Base-by-base conservation (phyloP, 1,284 basidiomycete species). In the Microbotryomycetes sp. region DNA sequence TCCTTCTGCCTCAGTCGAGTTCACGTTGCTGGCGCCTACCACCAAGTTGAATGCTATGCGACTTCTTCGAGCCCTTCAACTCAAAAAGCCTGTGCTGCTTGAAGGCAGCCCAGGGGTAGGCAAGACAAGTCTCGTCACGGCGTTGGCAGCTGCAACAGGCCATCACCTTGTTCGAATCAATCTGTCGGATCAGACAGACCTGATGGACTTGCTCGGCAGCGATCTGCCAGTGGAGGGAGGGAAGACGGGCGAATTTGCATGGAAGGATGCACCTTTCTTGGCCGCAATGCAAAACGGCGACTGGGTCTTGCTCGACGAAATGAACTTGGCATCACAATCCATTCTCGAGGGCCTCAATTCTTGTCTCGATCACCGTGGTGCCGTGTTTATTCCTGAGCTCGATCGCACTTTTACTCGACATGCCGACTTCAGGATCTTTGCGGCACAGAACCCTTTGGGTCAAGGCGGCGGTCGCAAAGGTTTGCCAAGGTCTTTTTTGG, bases 61-160 rank as follows among this genome's bases (percentile, higher is more conserved):
- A 32, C 85, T 98, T 3, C 78, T 93, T 22, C 84, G 96, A 60
- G 96, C 92, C 6, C 88, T 89, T 65, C 92, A 97, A 74, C 81
- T 98, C 1, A 76, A 80, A 6, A 98, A 97, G 76, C 91, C 96
- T 0, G 89, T 99, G 57, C 81, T 99, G 30, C 81, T 99, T 3
- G 96, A 99, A 75, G 96, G 96, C 2, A 97, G 92, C 74, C 97
- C 97, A 4, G 96, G 96, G 3, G 96, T 98, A n/a, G 96, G 97
- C 5, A 99, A 99, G 79, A 99, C 97, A 0, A 96, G 90, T 74
- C 81, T 99, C 4, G 81, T 99, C 59, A 82, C 86, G 16, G 93
- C 96, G 4, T 80, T 99, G 3, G 92, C 93, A 22, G 85, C 85
- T 62, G 79, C 88, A 7, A 81, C 87, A 23, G 89, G 91, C 15